Conservation (phyloP, 805 yeast species). For the Jamesozyma gamospora region DNA sequence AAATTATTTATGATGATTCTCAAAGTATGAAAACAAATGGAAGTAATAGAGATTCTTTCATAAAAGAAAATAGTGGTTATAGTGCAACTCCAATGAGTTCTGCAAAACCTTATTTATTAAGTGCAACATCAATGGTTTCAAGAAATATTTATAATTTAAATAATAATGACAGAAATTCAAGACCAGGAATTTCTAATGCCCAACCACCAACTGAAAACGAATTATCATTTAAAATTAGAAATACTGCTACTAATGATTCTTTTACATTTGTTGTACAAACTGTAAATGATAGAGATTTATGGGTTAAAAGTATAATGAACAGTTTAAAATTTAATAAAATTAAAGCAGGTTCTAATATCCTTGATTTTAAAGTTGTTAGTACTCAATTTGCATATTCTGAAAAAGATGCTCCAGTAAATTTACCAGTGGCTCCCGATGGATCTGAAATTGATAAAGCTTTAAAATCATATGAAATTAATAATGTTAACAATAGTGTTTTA, state of each 20-base stretch:
- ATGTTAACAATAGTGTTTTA: not conserved
- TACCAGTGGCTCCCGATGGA: slow-evolving; percentile 43
- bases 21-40: slow-evolving; percentile 5
- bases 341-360: slow-evolving; percentile 38
- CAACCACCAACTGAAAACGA: slow-evolving; percentile 10
- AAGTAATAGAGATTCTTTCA: slow-evolving; percentile 5
- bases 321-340: slow-evolving; percentile 37
- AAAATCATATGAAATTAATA: slow-evolving; percentile 23
- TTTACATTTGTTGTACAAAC: slow-evolving; percentile 42
- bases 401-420: slow-evolving; percentile 37
- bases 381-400: slow-evolving; percentile 61
- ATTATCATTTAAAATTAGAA: slow-evolving; percentile 41
- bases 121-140: slow-evolving; percentile 17
- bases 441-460: slow-evolving; percentile 42
- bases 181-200: slow-evolving; percentile 12
- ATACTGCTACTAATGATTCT: slow-evolving; percentile 47
- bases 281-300: slow-evolving; percentile 42
- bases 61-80: not conserved
- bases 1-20: slow-evolving; percentile 16
- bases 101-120: slow-evolving; percentile 15
- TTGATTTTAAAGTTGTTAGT: slow-evolving; percentile 41
- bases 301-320: slow-evolving; percentile 44
- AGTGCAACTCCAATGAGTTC: slow-evolving; percentile 8
- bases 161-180: not conserved
- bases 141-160: slow-evolving; percentile 6